Evolutionary conservation across 768 basidiomycete genomes (phyloP), one percentile per base, ranked within the genome.

Genomic region (Boletellus ananiceps): DNA sequence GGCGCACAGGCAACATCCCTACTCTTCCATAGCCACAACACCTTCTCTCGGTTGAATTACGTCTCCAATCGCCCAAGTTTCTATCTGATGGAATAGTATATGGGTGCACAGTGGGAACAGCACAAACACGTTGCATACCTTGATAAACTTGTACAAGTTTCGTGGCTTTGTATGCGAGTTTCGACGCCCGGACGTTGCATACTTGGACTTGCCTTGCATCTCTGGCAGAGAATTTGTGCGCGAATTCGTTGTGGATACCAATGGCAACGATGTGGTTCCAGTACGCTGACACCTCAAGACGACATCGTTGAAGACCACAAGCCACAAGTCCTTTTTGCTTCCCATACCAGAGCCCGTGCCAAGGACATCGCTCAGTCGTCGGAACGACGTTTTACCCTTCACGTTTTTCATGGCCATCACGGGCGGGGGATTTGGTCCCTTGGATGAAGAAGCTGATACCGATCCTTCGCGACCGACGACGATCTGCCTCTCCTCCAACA

Each of bases 271-370:
- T 0, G 96, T 99, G 7, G 86, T 86, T 9, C 96, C 95, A 2
- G 85, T 88, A 46, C 90, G 78, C 60, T 93, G 90, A 65, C 94
- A 98, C 40, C 93, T 80, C 33, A 99, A 70, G 5, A 93, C 86
- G 40, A 99, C 95, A 62, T 99, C 96, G 48, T 93, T 94, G 74
- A 99, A 97, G 13, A 85, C 82, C 2, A 99, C 90, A 47, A 94
- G 77, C 96, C 96, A 99, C 38, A 93, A 62, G 58, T 99, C 95
- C 61, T 86, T 84, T 73, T 87, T 89, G 29, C 86, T 60, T 63
- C 84, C 74, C 25, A 79, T 49, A n/a, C 75, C 75, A 37, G 74
- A 73, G 12, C 76, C 68, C 0, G 77, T 68, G 48, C 83, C 75
- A 32, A 96, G 74, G n/a, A 93, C 89, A 60, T 96, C 93, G 62